Evolutionary conservation across 1,139 yeast species (phyloP).

Genomic region (Taphrina populina): DNA sequence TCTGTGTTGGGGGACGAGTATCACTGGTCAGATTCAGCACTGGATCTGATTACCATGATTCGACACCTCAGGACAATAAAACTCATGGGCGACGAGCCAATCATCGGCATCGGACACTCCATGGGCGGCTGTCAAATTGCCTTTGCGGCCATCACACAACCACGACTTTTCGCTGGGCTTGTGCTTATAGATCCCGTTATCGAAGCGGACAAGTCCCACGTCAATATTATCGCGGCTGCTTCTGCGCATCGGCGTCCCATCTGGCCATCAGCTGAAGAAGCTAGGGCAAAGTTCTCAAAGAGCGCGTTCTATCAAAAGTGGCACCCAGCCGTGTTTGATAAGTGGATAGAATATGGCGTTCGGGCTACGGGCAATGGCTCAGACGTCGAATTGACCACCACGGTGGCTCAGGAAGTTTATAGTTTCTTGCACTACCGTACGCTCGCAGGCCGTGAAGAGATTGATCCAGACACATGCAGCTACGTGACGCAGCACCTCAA

Average conservation of each 20-base stretch:
- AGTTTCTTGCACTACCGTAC: slow-evolving; percentile 32
- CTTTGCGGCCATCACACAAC: slow-evolving; percentile 34
- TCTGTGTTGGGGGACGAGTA: slow-evolving; percentile 36
- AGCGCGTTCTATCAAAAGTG: slow-evolving; percentile 35
- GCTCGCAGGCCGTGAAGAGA: background rate
- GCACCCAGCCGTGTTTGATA: slow-evolving; percentile 37
- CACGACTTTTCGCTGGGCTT: slow-evolving; percentile 35
- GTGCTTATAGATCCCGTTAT: slow-evolving; percentile 38
- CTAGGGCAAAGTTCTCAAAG: slow-evolving; percentile 32
- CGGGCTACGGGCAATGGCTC: slow-evolving; percentile 26
- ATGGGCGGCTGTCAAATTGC: slow-evolving; percentile 38
- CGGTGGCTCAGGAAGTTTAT: slow-evolving; percentile 38
- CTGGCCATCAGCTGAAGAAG: slow-evolving; percentile 37
- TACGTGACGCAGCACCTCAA: slow-evolving; percentile 19
- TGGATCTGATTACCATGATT: slow-evolving; percentile 34
- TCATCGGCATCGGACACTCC: slow-evolving; percentile 39
- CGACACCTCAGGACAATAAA: slow-evolving; percentile 14
- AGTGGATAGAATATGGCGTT: slow-evolving; percentile 35
- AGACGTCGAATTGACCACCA: slow-evolving; percentile 36
- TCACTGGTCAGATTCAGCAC: slow-evolving; percentile 35
- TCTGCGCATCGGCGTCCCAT: slow-evolving; percentile 37
- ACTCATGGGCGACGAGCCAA: slow-evolving; percentile 30
- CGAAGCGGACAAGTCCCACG: background rate
- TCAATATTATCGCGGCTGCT: slow-evolving; percentile 13
- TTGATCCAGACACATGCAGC: slow-evolving; percentile 6